Conservation (phyloP, 108 stramenopile species). For the Chaetoceros tenuissimus region DNA sequence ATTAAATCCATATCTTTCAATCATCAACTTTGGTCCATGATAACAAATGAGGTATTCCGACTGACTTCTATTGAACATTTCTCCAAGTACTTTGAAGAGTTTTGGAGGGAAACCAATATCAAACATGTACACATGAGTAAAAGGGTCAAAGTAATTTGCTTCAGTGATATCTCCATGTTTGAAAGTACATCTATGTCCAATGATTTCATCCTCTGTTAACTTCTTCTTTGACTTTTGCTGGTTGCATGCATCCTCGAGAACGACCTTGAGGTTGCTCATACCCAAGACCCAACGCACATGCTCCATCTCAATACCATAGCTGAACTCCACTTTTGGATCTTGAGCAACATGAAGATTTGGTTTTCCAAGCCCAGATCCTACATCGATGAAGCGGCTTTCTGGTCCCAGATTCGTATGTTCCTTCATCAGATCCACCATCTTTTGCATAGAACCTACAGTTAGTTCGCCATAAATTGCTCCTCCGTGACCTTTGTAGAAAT, state of each 20-base stretch:
- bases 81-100: conserved; percentile 48
- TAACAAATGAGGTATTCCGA: conserved; percentile 73
- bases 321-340: conserved; percentile 79
- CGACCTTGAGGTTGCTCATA: conserved; percentile 55
- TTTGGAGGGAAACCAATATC: conserved; percentile 84
- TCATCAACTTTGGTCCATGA: conserved; percentile 56
- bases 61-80: conserved; percentile 62
- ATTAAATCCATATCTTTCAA: conserved; percentile 66
- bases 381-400: conserved; percentile 90
- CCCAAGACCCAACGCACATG: conserved; percentile 73
- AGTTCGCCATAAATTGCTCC: conserved; percentile 96
- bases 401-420: conserved; percentile 56
- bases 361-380: conserved; percentile 96
- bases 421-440: conserved; percentile 75
- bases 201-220: background rate
- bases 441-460: conserved; percentile 85
- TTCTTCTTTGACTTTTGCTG: conserved; percentile 4
- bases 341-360: conserved; percentile 94
- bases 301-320: conserved; percentile 90
- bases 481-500: conserved; percentile 16
- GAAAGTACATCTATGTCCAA: conserved; percentile 49
- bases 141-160: conserved; percentile 86
- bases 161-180: conserved; percentile 75
- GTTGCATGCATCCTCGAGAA: conserved; percentile 33
- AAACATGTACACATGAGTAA: conserved; percentile 98